Evolutionary conservation across 164 flowering plant species (phyloP), one percentile per base, ranked within the genome.

Genomic region (Buxus sempervirens): DNA sequence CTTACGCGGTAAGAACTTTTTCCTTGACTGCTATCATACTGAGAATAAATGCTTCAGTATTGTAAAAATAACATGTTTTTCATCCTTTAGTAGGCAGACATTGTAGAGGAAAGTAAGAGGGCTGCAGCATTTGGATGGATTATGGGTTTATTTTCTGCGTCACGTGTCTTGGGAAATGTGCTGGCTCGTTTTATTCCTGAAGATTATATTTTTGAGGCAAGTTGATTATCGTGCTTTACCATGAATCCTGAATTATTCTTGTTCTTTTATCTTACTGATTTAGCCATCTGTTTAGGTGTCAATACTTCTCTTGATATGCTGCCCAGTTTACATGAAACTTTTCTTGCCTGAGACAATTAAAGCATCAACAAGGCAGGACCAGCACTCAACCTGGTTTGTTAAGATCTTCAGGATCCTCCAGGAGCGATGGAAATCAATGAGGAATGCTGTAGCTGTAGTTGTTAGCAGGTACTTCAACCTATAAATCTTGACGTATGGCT

Each of bases 161-260:
- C 95, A 21, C 93, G 86, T 79, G 91, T 90, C 42, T n/a, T 89
- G 19, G 98, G 98, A 58, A 90, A 90, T 71, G 13, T 80, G 54
- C 79, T 90, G 25, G 93, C 95, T 64, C 91, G 87, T 57, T 88
- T 93, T 77, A 91, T 93, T 76, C 98, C 96, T 0, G 93, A 78
- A 74, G 67, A 67, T 15, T 85, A 84, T 79, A 90, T 90, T 61
- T 93, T 93, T 64, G 69, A 69, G 83, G 95, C 72, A 86, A 27
- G 83, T 54, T 51, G 9, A n/a, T 71, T 9, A 18, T 73, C 60
- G 51, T 48, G 62, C 48, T 48, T 48, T 36, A 49, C 55, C 19
- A 23, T 25, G 28, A 19, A 58, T 28, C 21, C 24, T 54, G 38
- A 42, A 8, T 65, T 24, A 55, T 54, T 69, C 54, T n/a, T 72